phyloP scores from a whole-genome alignment of 1,284 basidiomycete species.

The Phenoliferia sp. region DNA sequence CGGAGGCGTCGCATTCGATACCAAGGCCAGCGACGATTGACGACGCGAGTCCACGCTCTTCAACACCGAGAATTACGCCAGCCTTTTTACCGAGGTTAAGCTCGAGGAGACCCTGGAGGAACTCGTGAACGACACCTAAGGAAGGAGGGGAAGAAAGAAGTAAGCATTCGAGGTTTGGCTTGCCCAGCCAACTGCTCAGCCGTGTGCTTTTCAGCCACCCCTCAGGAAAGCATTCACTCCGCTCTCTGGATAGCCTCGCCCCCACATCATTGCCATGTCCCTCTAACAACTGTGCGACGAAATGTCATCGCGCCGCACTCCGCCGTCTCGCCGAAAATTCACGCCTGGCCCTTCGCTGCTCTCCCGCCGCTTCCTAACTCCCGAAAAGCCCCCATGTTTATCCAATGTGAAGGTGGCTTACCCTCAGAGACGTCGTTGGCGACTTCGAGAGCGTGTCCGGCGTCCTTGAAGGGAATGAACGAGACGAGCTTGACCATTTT shows the following conservation, averaged over 20 bases:
- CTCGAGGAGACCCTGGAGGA: constrained; percentile 80
- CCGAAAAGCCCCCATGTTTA: not conserved
- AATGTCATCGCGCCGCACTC: not conserved
- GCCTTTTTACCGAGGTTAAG: constrained; percentile 81
- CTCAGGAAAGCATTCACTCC: too few relatives aligned
- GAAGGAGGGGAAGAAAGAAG: not conserved
- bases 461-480: constrained; percentile 88
- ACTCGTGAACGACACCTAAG: constrained; percentile 77
- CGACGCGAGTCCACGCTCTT: constrained; percentile 71
- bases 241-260: not conserved
- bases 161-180: not conserved
- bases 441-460: constrained; percentile 82
- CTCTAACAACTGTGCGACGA: not conserved
- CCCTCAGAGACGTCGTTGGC: constrained; percentile 96
- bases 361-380: not conserved
- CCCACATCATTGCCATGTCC: not conserved
- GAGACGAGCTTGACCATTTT: constrained; percentile 91
- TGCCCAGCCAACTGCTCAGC: too few relatives aligned
- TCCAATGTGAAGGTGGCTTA: constrained; percentile 6
- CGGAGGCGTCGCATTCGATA: constrained; percentile 83
- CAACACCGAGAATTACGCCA: constrained; percentile 75
- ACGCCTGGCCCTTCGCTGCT: not conserved
- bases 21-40: constrained; percentile 73
- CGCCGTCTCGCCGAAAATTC: not conserved
- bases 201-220: not conserved